Base-by-base conservation (phyloP, 2,329 filamentous ascomycete species). In the Hypomyces perniciosus region DNA sequence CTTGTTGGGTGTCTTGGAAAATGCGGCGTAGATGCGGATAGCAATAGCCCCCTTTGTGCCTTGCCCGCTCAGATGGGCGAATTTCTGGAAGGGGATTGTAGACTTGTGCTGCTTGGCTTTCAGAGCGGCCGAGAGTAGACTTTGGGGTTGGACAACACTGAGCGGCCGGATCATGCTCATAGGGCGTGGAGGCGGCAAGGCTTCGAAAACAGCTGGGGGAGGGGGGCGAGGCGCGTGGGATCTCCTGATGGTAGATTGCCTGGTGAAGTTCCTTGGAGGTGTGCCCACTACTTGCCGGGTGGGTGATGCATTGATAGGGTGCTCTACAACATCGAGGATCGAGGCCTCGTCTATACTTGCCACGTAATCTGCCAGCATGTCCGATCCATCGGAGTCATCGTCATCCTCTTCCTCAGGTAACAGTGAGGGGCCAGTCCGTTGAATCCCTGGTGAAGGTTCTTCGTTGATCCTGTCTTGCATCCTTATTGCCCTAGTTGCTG, bases 21-120 rank as follows among this genome's bases (percentile, higher is more conserved):
- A 88, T 0, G 87, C 84, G 6, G 81, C 84, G 65, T 89, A 92
- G 38, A 95, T 87, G 50, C 86, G 86, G 55, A 93, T 78, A 58
- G 81, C 83, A 20, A 93, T 75, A 3, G 88, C 88, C 45, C 85
- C 87, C 6, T 85, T 79, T 54, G 91, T 88, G 13, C 86, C 88
- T 63, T 90, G 85, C 1, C 88, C 89, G 51, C 85, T 89, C 35
- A 89, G 76, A 12, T 84, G 80, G 1, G 86, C 87, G 67, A 90
- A 93, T 27, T 80, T 79, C 60, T 91, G 86, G 57, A 92, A 85
- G 0, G 88, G 87, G 61, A 86, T 82, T 5, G 79, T 79, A 1
- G 83, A 78, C 57, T 85, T 82, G 13, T 82, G 79, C 58, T 85
- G 79, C 65, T 86, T 88, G 30, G 84, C 85, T 59, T 86, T 86